A percentile compares a stretch with the other conserved stretches of the same genome.
These are phyloP conservation scores for Stachybotrys chlorohalonatus DNA, from an alignment of 2,329 filamentous ascomycete genomes.

Conservation along the genomic window DNA sequence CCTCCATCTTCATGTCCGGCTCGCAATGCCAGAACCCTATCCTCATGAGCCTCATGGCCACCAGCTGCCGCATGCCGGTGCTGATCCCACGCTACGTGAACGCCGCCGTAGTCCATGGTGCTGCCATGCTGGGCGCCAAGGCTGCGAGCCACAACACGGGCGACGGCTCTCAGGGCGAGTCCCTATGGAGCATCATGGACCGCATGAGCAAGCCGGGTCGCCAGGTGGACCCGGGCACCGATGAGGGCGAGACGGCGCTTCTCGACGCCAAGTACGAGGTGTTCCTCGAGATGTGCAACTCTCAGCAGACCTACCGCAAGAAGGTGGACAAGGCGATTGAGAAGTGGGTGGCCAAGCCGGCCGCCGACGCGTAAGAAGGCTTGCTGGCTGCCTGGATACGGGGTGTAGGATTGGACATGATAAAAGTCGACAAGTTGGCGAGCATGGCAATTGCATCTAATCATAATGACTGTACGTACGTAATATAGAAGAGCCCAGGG, in stretches of 20 bases:
- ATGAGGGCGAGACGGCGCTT: slow-evolving; percentile 67
- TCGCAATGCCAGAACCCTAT: slow-evolving; percentile 95
- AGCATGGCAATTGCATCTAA: background rate
- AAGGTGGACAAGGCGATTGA: slow-evolving; percentile 59
- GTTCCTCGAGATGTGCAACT: slow-evolving; percentile 86
- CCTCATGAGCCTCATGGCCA: slow-evolving; percentile 84
- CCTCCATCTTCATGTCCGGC: slow-evolving; percentile 96
- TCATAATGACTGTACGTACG: slow-evolving; percentile 1
- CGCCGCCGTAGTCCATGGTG: slow-evolving; percentile 94
- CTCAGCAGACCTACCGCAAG: slow-evolving; percentile 73
- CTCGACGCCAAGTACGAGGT: slow-evolving; percentile 86
- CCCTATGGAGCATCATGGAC: slow-evolving; percentile 95
- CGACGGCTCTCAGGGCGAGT: slow-evolving; percentile 62
- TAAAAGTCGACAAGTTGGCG: background rate
- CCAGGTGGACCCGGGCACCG: slow-evolving; percentile 65
- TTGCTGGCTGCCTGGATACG: background rate
- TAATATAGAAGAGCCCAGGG: too few relatives aligned
- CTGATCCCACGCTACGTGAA: slow-evolving; percentile 90
- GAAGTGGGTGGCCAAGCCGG: slow-evolving; percentile 23
- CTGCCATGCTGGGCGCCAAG: slow-evolving; percentile 95
- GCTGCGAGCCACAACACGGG: slow-evolving; percentile 76
- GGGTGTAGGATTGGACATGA: background rate
- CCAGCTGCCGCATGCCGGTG: slow-evolving; percentile 85
- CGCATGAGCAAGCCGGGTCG: slow-evolving; percentile 91
- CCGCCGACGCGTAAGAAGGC: slow-evolving; percentile 9